A percentile compares a stretch with the other conserved stretches of the same genome.
Evolutionary conservation across 768 basidiomycete genomes (phyloP).

Genomic region (Clitopilus passeckerianus): DNA sequence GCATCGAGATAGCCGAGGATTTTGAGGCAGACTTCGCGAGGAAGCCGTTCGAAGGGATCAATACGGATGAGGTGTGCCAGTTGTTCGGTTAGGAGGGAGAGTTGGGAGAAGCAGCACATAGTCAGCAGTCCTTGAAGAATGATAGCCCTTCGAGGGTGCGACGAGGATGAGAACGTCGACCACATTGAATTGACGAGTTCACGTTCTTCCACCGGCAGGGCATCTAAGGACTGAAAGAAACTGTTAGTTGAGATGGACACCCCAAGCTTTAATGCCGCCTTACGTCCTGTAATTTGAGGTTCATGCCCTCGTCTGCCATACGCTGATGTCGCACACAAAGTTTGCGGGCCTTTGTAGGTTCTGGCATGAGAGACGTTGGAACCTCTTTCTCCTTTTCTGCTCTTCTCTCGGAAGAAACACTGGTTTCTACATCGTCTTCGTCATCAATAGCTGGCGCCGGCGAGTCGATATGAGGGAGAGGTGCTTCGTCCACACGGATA

Average conservation of each 20-base stretch:
- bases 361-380: conserved; percentile 18
- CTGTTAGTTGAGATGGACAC: conserved; percentile 6
- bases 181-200: conserved; percentile 88
- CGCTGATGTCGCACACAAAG: conserved; percentile 91
- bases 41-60: conserved; percentile 89
- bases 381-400: conserved; percentile 3
- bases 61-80: conserved; percentile 90
- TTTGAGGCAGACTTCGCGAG: conserved; percentile 84
- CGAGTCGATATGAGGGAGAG: conserved; percentile 1
- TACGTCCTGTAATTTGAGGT: conserved; percentile 87
- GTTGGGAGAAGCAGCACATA: conserved; percentile 99
- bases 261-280: conserved; percentile 13
- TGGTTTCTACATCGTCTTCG: conserved; percentile 14
- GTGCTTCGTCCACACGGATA: conserved; percentile 5
- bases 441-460: conserved; percentile 19
- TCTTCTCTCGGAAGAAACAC: conserved; percentile 9
- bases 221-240: conserved; percentile 75
- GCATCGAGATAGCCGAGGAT: conserved; percentile 89
- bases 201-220: conserved; percentile 79
- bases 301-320: conserved; percentile 95
- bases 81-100: conserved; percentile 92
- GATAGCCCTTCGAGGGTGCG: conserved; percentile 85
- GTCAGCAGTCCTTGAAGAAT: conserved; percentile 96
- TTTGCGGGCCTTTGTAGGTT: conserved; percentile 55
- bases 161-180: conserved; percentile 95